Base-by-base conservation (phyloP, 352 stramenopile species). In the Pythium biforme region DNA sequence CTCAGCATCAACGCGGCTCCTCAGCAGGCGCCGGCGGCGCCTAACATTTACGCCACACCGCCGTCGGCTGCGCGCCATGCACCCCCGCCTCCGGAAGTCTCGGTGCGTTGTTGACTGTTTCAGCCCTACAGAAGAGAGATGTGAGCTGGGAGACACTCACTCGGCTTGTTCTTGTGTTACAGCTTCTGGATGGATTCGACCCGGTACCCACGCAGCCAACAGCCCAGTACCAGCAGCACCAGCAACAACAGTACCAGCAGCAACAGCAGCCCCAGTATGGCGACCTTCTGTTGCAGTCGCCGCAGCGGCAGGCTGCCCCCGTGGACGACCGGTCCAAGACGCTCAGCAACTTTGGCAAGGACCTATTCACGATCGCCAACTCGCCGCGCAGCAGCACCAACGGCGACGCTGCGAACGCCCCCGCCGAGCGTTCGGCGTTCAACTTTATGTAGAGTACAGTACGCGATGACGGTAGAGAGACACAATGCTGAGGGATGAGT, bases 371-470 rank as follows among this genome's bases (percentile, higher is more conserved):
- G 17, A 88, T 92, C 59, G 84, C 81, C 58, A 94, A 94, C 66
- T 95, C 86, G 15, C 84, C 86, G 19, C 83, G 84, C 22, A 76
- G 59, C 59, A 58, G 68, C 31, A 56, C 64, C 40, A 43, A 66
- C 64, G 29, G 27, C 55, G 76, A 59, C 58, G 66, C 20, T 25
- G 22, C 47, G 37, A 43, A 43, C 14, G 56, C 62, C 59, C 37
- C 5, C 10, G 41, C 68, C 20, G 76, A 86, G 46, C 83, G 91
- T 52, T 95, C 86, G 57, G 86, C 86, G 52, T 95, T 95, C 65
- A 88, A 83, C 69, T 95, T 95, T 71, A 92, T 95, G 86, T 94
- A 94, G 73, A 89, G 67, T 79, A 75, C 62, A 61, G 46, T 61
- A 47, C 40, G 12, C 17, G 10, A 39, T 26, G 26, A 53, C 23